Conservation (phyloP, 2,329 filamentous ascomycete species). For the Alternaria dauci region DNA sequence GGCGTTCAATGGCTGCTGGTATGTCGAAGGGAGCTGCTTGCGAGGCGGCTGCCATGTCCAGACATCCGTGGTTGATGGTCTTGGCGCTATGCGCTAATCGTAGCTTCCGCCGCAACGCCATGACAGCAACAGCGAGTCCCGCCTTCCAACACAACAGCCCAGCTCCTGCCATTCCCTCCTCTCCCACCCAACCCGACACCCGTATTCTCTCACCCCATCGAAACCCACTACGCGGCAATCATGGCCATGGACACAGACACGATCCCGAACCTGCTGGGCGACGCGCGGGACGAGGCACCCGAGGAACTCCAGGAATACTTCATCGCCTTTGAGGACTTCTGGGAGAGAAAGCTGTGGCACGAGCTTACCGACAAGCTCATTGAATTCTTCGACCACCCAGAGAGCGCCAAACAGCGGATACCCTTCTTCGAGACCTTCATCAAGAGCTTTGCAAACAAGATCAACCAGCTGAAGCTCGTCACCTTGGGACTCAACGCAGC, state of each 20-base stretch:
- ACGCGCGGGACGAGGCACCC: constrained; percentile 87
- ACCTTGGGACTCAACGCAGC: constrained; percentile 87
- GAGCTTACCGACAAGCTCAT: constrained; percentile 91
- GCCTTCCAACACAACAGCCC: constrained; percentile 24
- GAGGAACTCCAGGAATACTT: constrained; percentile 88
- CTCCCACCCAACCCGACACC: constrained; percentile 4
- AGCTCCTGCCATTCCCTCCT: constrained; percentile 12
- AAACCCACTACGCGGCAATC: constrained; percentile 11
- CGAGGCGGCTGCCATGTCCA: constrained; percentile 32
- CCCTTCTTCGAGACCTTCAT: constrained; percentile 94
- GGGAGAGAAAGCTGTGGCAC: constrained; percentile 99
- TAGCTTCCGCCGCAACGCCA: constrained; percentile 35
- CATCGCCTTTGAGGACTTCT: constrained; percentile 92
- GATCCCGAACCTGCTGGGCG: constrained; percentile 89
- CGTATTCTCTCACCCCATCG: background rate
- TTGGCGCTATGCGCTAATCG: constrained; percentile 33
- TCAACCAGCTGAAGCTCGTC: constrained; percentile 98
- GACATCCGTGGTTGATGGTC: constrained; percentile 29
- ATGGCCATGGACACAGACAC: constrained; percentile 80
- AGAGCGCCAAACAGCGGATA: constrained; percentile 84
- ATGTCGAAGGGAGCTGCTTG: constrained; percentile 37
- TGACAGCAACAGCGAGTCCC: constrained; percentile 33
- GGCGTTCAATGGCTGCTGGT: constrained; percentile 50
- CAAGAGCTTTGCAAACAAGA: constrained; percentile 95
- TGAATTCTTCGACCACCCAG: constrained; percentile 83